These are phyloP conservation scores for Astrephomene gubernaculifera DNA, from an alignment of 139 green algal species.

Conservation along the genomic window DNA sequence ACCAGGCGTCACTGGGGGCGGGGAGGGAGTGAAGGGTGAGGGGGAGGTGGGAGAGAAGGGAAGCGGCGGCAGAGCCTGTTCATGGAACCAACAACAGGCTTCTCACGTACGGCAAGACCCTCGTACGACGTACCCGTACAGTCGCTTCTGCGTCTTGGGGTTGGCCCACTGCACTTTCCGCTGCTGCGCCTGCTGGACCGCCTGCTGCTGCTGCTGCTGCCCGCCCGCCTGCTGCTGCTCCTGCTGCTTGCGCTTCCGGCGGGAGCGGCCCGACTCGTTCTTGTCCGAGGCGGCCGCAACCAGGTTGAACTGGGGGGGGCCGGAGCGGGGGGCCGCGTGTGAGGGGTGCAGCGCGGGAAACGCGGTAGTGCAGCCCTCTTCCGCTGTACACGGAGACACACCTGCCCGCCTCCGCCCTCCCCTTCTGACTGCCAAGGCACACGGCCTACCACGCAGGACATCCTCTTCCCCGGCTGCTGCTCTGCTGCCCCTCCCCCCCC, in stretches of 20 bases:
- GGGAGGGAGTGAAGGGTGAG: background rate
- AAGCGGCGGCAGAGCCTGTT: background rate
- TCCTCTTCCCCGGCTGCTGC: too few relatives aligned
- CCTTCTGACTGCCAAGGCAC: too few relatives aligned
- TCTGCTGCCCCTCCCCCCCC: background rate
- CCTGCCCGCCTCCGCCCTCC: too few relatives aligned
- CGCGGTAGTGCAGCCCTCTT: too few relatives aligned
- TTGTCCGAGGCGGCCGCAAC: constrained; percentile 51
- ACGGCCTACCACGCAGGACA: too few relatives aligned
- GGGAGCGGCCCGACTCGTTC: constrained; percentile 63
- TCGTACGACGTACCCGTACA: constrained; percentile 21
- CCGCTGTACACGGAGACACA: too few relatives aligned
- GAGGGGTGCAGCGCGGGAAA: too few relatives aligned
- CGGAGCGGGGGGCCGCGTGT: background rate
- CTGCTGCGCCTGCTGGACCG: background rate
- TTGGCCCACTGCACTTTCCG: constrained; percentile 67
- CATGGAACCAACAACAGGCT: background rate
- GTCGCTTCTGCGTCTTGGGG: constrained; percentile 54
- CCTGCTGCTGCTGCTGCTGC: background rate
- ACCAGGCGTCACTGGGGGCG: constrained; percentile 82
- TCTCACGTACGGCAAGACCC: background rate
- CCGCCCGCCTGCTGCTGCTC: constrained; percentile 45
- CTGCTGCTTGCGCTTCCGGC: constrained; percentile 70
- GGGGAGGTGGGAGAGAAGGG: background rate
- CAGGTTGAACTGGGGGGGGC: constrained; percentile 47